These are phyloP conservation scores for Eudorina sp. DNA, from an alignment of 139 green algal genomes.

Conservation along the genomic window DNA sequence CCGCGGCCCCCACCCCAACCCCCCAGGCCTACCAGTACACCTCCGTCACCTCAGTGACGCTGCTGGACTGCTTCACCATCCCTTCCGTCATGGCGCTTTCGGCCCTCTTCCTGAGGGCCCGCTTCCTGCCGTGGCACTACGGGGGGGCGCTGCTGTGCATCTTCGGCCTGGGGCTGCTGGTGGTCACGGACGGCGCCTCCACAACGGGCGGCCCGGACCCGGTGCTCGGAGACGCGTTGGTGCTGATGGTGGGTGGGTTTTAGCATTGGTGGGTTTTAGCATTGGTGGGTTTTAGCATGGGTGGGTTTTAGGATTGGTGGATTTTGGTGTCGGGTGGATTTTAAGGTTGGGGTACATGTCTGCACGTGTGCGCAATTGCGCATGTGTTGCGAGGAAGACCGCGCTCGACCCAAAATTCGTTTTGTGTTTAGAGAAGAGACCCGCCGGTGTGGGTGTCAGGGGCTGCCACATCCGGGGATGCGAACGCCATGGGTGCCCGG, in stretches of 20 bases:
- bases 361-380: no score
- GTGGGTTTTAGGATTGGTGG: no score
- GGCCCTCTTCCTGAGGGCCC: slow-evolving; percentile 49
- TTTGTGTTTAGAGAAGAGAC: no score
- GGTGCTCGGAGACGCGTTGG: slow-evolving; percentile 79
- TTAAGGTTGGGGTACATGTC: no score
- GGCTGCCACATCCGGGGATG: no score
- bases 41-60: slow-evolving; percentile 83
- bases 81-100: slow-evolving; percentile 75
- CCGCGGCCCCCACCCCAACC: background rate
- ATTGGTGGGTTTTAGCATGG: no score
- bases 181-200: slow-evolving; percentile 63
- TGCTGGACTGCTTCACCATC: slow-evolving; percentile 89
- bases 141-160: slow-evolving; percentile 75
- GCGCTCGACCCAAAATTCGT: no score
- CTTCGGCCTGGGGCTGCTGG: slow-evolving; percentile 74
- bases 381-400: no score
- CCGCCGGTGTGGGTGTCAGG: no score
- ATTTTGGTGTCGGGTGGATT: no score
- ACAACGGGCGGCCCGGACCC: slow-evolving; percentile 51
- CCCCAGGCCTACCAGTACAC: slow-evolving; percentile 82
- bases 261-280: no score
- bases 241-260: slow-evolving; percentile 64
- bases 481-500: no score
- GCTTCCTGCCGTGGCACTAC: slow-evolving; percentile 72